Evolutionary conservation across 2,329 filamentous ascomycete genomes (phyloP), one percentile per base, ranked within the genome.

Genomic region (Verticillium nubilum): DNA sequence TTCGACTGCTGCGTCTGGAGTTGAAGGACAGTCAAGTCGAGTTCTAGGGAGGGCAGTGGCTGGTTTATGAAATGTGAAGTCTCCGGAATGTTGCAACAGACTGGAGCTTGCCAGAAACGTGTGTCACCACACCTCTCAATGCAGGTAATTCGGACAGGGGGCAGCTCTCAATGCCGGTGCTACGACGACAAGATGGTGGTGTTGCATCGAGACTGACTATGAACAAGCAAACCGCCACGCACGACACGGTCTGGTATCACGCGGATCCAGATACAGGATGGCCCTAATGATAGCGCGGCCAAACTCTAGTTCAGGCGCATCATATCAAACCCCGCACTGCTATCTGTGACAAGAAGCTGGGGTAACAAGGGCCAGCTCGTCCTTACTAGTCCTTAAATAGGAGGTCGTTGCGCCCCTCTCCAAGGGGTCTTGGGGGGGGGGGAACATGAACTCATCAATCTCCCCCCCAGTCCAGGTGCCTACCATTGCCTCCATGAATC

Each of bases 331-430:
- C 42, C 42, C 42, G 42, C 42, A 19, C 19, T 19, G 19, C 42
- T 50, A 50, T 50, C 42, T 25, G 5, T 23, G 10, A 19, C 2
- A 25, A 50, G 42, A 50, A 50, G 42, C 42, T 50, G 42, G 42
- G 42, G 42, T 50, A 50, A 25, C 42, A 23, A 10, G 42, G 42
- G 19, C 25, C 42, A 50, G 42, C 42, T 50, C 19, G 9, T 12
- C 6, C 42, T 19, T n/a, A 19, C 54, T 56, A 35, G 31, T 35
- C 54, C 54, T 56, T 35, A 56, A 56, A 56, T 35, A 56, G 54
- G 54, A 56, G 54, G 54, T 56, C 54, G 31, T 37, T 37, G 54
- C 54, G 54, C 54, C 54, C 29, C 54, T 13, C 12, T 23, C 23
- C n/a, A 42, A 42, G 17, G n/a, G n/a, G n/a, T n/a, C n/a, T 42